Base-by-base conservation (phyloP, 2,329 filamentous ascomycete species). In the Ambrosiella cleistominuta region DNA sequence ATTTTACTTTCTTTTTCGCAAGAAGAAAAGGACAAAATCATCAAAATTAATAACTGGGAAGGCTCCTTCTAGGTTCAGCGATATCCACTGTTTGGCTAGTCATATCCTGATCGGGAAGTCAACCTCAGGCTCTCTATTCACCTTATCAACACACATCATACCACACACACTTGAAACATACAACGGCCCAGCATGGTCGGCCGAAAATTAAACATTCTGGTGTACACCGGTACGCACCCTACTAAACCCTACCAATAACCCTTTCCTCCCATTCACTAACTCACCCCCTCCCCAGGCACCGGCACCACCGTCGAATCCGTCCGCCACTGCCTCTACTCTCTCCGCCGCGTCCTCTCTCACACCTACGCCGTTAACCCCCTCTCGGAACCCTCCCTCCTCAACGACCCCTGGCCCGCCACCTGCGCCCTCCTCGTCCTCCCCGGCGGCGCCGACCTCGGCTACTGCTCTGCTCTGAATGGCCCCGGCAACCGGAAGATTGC, bases 301-400 rank as follows among this genome's bases (percentile, higher is more conserved):
- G 93, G 93, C 62, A 88, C 86, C 49, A 95, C 90, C 8, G 75
- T 86, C 56, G 87, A 93, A 67, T 95, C 90, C 13, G 88, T 97
- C 61, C 82, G 86, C 53, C 91, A 97, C 68, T 91, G 87, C 69
- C 78, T 95, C 61, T 89, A 86, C 72, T 85, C 88, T 19, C 79
- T 98, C 15, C 86, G 89, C 61, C 83, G 87, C 42, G 79, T 97
- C 3, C 81, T 97, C 27, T 86, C 88, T 2, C 86, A 89, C 55
- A 86, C 90, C 69, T 97, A 98, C 72, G 93, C 91, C 60, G 88
- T 98, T 62, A 90, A 90, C 62, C 85, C 89, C 57, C 79, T 97
- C 62, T 84, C 80, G 36, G 85, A 89, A 60, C 76, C 83, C 6
- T 81, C 85, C 63, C 74, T 98, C 59, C 75, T 95, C 66, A 89